Base-by-base conservation (phyloP, 2,329 filamentous ascomycete genomes). In the Monilinia aucupariae region DNA sequence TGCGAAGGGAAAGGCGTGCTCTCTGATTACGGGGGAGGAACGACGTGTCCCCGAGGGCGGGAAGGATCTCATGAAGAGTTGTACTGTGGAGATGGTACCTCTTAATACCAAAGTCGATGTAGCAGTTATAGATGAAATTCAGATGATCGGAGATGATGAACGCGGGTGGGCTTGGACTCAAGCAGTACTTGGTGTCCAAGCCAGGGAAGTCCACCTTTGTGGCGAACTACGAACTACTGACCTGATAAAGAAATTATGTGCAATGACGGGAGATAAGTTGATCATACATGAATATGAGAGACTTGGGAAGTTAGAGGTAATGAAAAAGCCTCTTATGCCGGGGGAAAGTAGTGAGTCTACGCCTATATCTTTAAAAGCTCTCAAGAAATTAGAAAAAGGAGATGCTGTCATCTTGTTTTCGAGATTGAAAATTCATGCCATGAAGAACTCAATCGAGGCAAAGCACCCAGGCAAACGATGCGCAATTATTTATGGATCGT, bases 101-200 rank as follows among this genome's bases (percentile, higher is more conserved):
- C 67, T 68, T 9, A 72, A 61, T 65, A 65, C 73, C 25, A 70
- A 74, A 25, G 78, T 87, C 45, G 93, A 97, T 49, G 92, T 99
- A 43, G 93, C 91, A 1, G 93, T 99, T 68, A 93, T 99, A 66
- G 94, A 99, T 73, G 94, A 99, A 78, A 97, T 99, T 63, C 94
- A 99, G 76, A 97, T 99, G 94, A 91, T 99, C 68, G 87, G 85
- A 20, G 87, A 92, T 71, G 66, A 74, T 0, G 85, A 91, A 0
- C 87, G 94, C 69, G 94, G 96, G 1, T 96, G 89, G 87, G 92
- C 92, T 2, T 99, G 94, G 94, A 96, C 92, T 1, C 85, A 92
- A 70, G 94, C 94, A 2, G 80, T 97, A 17, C 79, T 99, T 6
- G 94, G 94, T 43, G 82, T 96, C 0, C 87, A 89, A 75, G 94